A percentile compares a stretch with the other conserved stretches of the same genome.
phyloP scores from a whole-genome alignment of 2,329 filamentous ascomycete species.

The Arthroderma sp. region DNA sequence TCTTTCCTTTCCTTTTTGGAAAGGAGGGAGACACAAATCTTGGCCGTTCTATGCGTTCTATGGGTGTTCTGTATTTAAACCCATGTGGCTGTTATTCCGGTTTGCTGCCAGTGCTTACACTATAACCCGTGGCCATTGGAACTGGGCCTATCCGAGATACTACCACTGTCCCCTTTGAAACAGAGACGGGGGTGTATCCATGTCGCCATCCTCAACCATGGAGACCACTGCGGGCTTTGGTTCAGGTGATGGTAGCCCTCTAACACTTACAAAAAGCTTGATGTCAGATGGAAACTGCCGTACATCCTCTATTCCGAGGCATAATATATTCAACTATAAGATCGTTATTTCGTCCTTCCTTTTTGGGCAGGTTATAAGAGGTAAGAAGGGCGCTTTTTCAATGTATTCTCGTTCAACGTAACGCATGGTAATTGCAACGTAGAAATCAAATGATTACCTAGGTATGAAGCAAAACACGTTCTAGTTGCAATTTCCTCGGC shows the following conservation, averaged over 20 bases:
- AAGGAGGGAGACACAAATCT: constrained; percentile 3
- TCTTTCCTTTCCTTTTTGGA: constrained; percentile 1
- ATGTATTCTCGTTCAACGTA: constrained; percentile 1
- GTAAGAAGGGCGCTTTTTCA: background rate
- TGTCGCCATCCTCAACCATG: background rate
- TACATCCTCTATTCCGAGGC: background rate
- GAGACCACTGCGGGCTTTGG: background rate
- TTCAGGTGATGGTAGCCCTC: constrained; percentile 1
- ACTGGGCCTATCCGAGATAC: background rate
- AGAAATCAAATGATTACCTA: background rate
- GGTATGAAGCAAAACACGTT: background rate
- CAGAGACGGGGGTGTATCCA: background rate
- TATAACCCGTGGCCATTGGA: background rate
- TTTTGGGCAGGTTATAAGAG: background rate
- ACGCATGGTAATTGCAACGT: background rate
- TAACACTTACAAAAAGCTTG: background rate
- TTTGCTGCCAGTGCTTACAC: background rate
- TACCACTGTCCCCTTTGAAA: background rate
- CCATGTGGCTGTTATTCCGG: constrained; percentile 2
- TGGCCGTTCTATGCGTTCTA: constrained; percentile 2
- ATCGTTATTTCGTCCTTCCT: background rate
- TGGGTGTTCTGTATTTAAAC: constrained; percentile 1
- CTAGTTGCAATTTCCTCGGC: background rate
- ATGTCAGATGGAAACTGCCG: background rate
- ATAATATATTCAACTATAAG: background rate